phyloP scores from a whole-genome alignment of 192 early-diverging fungal species.

The Umbelopsis sp. region DNA sequence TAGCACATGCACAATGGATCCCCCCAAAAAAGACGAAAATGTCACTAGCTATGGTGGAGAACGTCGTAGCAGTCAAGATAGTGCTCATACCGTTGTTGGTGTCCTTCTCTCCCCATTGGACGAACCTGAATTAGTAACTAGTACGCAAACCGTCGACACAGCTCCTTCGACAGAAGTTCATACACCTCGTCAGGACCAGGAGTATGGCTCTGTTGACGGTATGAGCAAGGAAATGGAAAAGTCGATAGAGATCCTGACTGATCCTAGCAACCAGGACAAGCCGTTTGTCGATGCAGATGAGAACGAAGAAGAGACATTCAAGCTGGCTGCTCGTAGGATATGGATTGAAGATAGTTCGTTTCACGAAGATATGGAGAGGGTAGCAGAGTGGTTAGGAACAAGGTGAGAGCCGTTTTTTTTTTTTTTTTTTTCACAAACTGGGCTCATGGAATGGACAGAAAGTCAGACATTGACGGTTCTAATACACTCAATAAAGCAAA shows the following conservation, averaged over 20 bases:
- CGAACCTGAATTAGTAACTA: background rate
- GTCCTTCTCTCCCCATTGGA: background rate
- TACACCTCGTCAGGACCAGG: background rate
- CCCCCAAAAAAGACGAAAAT: background rate
- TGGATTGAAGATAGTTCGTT: slow-evolving; percentile 37
- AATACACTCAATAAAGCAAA: slow-evolving; percentile 6
- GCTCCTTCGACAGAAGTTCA: too few species aligned
- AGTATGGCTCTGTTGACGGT: background rate
- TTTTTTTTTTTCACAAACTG: too few species aligned
- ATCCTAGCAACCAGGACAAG: background rate
- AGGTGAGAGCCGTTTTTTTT: background rate
- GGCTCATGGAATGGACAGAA: too few species aligned
- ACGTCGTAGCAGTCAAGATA: background rate
- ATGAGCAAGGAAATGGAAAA: background rate
- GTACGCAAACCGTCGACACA: background rate
- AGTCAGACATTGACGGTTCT: background rate
- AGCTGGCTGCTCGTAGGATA: slow-evolving; percentile 23
- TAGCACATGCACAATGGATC: background rate
- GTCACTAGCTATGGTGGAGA: background rate
- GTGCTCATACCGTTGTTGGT: slow-evolving; percentile 3
- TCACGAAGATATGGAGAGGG: slow-evolving; percentile 20
- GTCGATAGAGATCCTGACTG: background rate
- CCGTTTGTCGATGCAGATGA: background rate
- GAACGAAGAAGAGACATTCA: background rate
- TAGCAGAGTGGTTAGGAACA: slow-evolving; percentile 37